phyloP scores from a whole-genome alignment of 2,329 filamentous ascomycete genomes.

The Chrysoporthe austroafricana region DNA sequence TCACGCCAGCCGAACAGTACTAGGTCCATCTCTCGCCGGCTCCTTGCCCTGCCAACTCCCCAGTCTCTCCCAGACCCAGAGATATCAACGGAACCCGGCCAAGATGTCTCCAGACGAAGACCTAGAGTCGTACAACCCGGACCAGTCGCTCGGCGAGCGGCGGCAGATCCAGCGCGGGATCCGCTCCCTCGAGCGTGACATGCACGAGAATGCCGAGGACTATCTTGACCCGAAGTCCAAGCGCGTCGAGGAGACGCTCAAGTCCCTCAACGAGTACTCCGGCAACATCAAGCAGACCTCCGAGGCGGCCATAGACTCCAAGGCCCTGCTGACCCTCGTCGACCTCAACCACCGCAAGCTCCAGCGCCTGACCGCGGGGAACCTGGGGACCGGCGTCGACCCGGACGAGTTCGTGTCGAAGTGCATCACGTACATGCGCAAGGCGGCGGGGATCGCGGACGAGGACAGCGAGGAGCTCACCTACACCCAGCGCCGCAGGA shows the following conservation, averaged over 20 bases:
- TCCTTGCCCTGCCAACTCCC: not conserved
- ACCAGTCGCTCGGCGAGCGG: constrained; percentile 77
- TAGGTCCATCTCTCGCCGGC: too few species aligned
- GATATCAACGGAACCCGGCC: too few species aligned
- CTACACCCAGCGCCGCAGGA: constrained; percentile 51
- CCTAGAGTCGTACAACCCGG: constrained; percentile 72
- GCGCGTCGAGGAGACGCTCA: constrained; percentile 67
- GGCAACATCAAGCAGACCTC: constrained; percentile 80
- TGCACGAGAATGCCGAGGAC: constrained; percentile 72
- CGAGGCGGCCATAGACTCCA: constrained; percentile 88
- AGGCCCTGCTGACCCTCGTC: constrained; percentile 79
- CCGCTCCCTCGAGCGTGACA: constrained; percentile 65
- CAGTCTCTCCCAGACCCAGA: too few species aligned
- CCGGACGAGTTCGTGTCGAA: constrained; percentile 91
- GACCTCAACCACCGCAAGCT: constrained; percentile 82
- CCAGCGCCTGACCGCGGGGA: constrained; percentile 73
- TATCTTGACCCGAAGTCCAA: constrained; percentile 68
- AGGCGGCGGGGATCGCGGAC: constrained; percentile 60
- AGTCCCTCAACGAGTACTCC: constrained; percentile 67
- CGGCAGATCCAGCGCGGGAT: constrained; percentile 71
- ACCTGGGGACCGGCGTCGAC: constrained; percentile 75
- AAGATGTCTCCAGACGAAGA: constrained; percentile 34
- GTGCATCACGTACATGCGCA: constrained; percentile 84
- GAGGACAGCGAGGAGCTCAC: constrained; percentile 56
- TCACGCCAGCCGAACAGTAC: not conserved